phyloP scores from a whole-genome alignment of 768 basidiomycete species.

The Paxillus rubicundulus region DNA sequence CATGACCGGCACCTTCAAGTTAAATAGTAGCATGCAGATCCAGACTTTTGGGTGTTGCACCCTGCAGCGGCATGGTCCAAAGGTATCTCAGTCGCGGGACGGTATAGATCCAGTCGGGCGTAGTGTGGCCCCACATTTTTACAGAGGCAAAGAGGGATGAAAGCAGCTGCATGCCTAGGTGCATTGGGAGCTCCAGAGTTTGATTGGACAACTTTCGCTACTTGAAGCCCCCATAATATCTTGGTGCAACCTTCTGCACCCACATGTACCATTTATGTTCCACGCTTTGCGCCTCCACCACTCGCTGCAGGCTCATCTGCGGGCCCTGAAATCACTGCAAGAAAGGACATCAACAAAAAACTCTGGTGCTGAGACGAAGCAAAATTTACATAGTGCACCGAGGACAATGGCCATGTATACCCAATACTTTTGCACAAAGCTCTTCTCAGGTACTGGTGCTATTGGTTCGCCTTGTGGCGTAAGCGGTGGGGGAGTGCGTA shows the following conservation, averaged over 20 bases:
- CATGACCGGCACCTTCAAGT: no score
- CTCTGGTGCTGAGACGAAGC: background rate
- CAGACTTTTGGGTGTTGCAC: no score
- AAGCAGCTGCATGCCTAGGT: background rate
- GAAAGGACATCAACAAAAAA: background rate
- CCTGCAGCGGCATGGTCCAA: background rate
- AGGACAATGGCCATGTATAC: slow-evolving; percentile 66
- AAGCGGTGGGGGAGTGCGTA: slow-evolving; percentile 65
- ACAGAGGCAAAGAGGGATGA: no score
- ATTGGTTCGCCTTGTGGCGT: slow-evolving; percentile 65
- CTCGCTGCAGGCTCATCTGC: slow-evolving; percentile 25
- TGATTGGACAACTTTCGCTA: background rate
- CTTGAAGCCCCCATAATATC: background rate
- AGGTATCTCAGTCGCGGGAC: no score
- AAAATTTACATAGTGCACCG: slow-evolving; percentile 54
- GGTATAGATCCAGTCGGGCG: no score
- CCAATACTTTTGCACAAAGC: slow-evolving; percentile 90
- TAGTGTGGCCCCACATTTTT: no score
- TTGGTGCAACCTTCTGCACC: no score
- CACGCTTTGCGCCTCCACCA: slow-evolving; percentile 19
- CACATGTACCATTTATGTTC: slow-evolving; percentile 16
- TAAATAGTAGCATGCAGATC: no score
- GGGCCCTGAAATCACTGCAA: slow-evolving; percentile 30
- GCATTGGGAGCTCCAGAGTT: background rate
- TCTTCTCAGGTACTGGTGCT: slow-evolving; percentile 61